phyloP scores from a whole-genome alignment of 2,329 filamentous ascomycete genomes.

The Anthostomella pinea region DNA sequence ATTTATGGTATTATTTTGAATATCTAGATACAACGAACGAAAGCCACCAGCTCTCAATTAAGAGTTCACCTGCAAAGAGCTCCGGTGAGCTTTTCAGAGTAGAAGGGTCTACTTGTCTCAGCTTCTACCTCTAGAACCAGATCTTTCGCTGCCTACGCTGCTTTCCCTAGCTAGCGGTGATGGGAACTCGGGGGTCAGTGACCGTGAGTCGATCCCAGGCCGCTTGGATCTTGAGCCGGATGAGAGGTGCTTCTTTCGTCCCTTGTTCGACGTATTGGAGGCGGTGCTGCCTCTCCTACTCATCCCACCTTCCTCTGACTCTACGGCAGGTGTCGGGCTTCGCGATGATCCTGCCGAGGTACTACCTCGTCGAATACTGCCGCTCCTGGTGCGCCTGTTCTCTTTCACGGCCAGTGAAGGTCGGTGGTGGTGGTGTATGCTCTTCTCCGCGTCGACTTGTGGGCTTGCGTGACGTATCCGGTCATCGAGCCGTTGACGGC shows the following conservation, averaged over 20 bases:
- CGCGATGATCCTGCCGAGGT: conserved; percentile 47
- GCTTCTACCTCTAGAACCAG: conserved; percentile 3
- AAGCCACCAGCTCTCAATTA: too few relatives aligned
- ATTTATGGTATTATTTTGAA: too few relatives aligned
- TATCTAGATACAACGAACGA: too few relatives aligned
- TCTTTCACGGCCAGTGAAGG: conserved; percentile 44
- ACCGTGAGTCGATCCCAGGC: conserved; percentile 46
- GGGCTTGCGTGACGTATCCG: conserved; percentile 16
- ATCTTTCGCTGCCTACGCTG: conserved; percentile 30
- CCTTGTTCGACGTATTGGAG: conserved; percentile 47
- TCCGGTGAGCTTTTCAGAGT: too few relatives aligned
- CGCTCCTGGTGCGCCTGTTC: conserved; percentile 48
- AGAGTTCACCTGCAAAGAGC: too few relatives aligned
- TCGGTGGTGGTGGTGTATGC: conserved; percentile 39
- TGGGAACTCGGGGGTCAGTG: conserved; percentile 52
- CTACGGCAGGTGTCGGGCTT: conserved; percentile 47
- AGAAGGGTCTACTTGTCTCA: background rate
- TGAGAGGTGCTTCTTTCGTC: conserved; percentile 49
- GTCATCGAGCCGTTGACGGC: conserved; percentile 46
- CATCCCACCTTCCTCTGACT: conserved; percentile 37
- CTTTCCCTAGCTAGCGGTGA: conserved; percentile 53
- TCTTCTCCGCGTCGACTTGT: conserved; percentile 34
- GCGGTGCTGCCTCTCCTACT: conserved; percentile 47
- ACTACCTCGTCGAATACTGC: conserved; percentile 51
- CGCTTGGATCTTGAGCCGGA: conserved; percentile 41